Evolutionary conservation across 441 rosid genomes (phyloP).

Genomic region (Rhodomyrtus psidioides): DNA sequence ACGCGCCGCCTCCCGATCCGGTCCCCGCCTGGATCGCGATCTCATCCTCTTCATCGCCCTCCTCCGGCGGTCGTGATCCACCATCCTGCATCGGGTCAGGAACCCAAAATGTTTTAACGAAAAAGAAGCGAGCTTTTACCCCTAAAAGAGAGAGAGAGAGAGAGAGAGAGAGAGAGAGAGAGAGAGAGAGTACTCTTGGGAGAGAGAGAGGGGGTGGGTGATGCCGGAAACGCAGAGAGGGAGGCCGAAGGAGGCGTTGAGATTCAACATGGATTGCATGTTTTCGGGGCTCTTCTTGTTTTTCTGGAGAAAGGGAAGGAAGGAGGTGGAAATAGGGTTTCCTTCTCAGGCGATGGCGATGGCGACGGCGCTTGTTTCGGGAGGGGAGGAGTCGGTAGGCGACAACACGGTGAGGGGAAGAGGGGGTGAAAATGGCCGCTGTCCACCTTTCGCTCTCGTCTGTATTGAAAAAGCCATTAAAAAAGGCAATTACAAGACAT

Average conservation of each 20-base stretch:
- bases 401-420: background rate
- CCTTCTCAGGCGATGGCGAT: background rate
- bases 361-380: background rate
- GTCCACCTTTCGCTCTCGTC: background rate
- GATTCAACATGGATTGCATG: background rate
- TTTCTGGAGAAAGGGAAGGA: background rate
- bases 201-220: background rate
- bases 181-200: background rate
- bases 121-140: background rate
- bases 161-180: background rate
- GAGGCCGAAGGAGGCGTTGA: background rate
- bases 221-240: conserved; percentile 3
- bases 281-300: background rate
- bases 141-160: background rate
- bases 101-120: background rate
- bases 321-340: background rate
- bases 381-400: background rate
- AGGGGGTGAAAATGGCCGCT: background rate
- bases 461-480: background rate
- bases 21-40: background rate
- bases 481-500: too few species aligned
- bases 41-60: background rate
- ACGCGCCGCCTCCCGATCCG: background rate
- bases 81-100: background rate
- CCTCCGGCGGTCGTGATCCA: conserved; percentile 7